These are phyloP conservation scores for Oxalis stricta DNA, from an alignment of 441 rosid genomes.

Conservation along the genomic window DNA sequence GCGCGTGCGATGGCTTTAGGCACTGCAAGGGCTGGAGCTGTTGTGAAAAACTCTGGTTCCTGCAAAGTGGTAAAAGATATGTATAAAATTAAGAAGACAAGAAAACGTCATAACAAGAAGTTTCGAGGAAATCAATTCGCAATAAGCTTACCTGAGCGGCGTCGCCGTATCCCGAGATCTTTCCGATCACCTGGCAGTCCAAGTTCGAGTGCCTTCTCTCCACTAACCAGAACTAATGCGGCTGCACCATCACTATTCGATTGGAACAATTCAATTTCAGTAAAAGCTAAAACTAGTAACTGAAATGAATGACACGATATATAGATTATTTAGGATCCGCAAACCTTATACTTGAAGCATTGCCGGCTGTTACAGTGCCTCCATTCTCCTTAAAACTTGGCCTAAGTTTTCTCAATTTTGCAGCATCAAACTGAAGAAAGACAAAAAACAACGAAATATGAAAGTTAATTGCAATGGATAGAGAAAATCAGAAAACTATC, in stretches of 20 bases:
- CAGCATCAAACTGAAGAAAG: constrained; percentile 77
- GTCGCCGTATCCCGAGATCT: constrained; percentile 74
- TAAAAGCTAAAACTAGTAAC: constrained; percentile 1
- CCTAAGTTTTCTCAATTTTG: constrained; percentile 80
- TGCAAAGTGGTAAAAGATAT: constrained; percentile 17
- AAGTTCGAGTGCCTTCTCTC: constrained; percentile 61
- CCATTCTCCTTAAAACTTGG: constrained; percentile 91
- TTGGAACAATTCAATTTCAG: constrained; percentile 9
- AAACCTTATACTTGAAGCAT: constrained; percentile 97
- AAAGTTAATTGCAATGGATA: constrained; percentile 2
- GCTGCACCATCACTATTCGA: constrained; percentile 89
- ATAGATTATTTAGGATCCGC: too few relatives aligned
- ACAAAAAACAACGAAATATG: constrained; percentile 4
- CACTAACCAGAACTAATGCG: constrained; percentile 79
- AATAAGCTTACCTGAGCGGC: constrained; percentile 70
- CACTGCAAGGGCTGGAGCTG: constrained; percentile 82
- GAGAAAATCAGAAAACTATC: too few relatives aligned
- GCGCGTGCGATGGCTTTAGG: constrained; percentile 81
- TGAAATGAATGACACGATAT: not conserved
- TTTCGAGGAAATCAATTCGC: not conserved
- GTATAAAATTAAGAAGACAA: constrained; percentile 4
- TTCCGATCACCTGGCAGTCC: constrained; percentile 76
- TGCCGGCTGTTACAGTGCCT: constrained; percentile 94
- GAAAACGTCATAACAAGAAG: not conserved
- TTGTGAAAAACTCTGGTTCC: constrained; percentile 84